phyloP scores from a whole-genome alignment of 2,329 filamentous ascomycete species.

The Botrytis porri region DNA sequence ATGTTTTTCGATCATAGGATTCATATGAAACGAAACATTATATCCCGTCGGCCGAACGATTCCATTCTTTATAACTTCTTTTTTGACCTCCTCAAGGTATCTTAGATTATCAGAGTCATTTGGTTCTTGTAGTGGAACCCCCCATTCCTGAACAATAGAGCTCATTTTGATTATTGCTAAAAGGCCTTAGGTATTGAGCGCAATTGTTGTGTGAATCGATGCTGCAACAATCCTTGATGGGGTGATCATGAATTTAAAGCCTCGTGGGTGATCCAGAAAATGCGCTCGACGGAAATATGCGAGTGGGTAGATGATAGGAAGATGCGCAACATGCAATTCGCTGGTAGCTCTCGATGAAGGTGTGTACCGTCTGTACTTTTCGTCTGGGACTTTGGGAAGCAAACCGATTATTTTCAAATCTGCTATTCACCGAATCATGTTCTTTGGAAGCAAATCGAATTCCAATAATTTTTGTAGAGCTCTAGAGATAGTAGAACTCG shows the following conservation, averaged over 20 bases:
- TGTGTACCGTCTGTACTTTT: background rate
- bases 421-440: background rate
- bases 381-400: background rate
- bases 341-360: background rate
- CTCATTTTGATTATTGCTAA: conserved; percentile 29
- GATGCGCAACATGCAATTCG: background rate
- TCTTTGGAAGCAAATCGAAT: background rate
- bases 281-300: background rate
- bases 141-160: conserved; percentile 37
- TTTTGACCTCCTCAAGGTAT: conserved; percentile 31
- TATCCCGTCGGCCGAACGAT: conserved; percentile 81
- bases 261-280: background rate
- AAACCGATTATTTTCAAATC: background rate
- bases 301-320: background rate
- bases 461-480: background rate
- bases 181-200: background rate
- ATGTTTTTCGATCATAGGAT: conserved; percentile 90
- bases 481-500: background rate
- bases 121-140: conserved; percentile 34
- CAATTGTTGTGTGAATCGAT: background rate
- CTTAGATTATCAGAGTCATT: conserved; percentile 32
- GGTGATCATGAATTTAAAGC: background rate
- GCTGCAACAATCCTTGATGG: background rate
- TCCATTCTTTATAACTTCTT: conserved; percentile 52
- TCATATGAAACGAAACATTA: conserved; percentile 92